A percentile compares a stretch with the other conserved stretches of the same genome.
Evolutionary conservation across 1,139 yeast species (phyloP).

Genomic region (Pichia sp.): DNA sequence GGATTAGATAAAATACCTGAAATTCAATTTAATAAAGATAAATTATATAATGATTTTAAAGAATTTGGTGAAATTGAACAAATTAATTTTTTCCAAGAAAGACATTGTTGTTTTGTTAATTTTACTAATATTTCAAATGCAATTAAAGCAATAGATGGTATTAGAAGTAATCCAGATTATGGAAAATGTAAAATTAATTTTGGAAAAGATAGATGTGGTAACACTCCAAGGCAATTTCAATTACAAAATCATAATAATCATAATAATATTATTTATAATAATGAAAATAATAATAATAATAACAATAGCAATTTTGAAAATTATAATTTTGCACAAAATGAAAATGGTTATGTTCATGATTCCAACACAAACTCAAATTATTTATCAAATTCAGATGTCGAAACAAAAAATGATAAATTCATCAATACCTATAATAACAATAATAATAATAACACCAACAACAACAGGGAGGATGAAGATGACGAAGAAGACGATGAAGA

Average conservation of each 20-base stretch:
- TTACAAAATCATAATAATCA: conserved; percentile 3
- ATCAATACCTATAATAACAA: background rate
- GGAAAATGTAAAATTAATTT: conserved; percentile 56
- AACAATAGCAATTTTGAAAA: background rate
- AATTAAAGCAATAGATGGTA: conserved; percentile 69
- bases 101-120: conserved; percentile 75
- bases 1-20: conserved; percentile 35
- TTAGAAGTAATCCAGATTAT: conserved; percentile 50
- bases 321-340: background rate
- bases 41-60: conserved; percentile 58
- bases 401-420: background rate
- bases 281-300: background rate
- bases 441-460: background rate
- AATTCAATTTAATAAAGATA: conserved; percentile 39
- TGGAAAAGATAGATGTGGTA: conserved; percentile 83
- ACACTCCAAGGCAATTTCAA: conserved; percentile 49
- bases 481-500: conserved; percentile 15
- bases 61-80: conserved; percentile 78
- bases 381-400: background rate
- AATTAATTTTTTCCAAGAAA: conserved; percentile 65
- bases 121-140: conserved; percentile 73
- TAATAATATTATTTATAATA: background rate
- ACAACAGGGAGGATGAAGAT: background rate
- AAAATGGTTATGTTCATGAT: background rate
- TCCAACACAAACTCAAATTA: background rate